These are phyloP conservation scores for Trametes cubensis DNA, from an alignment of 768 basidiomycete species.

Conservation along the genomic window DNA sequence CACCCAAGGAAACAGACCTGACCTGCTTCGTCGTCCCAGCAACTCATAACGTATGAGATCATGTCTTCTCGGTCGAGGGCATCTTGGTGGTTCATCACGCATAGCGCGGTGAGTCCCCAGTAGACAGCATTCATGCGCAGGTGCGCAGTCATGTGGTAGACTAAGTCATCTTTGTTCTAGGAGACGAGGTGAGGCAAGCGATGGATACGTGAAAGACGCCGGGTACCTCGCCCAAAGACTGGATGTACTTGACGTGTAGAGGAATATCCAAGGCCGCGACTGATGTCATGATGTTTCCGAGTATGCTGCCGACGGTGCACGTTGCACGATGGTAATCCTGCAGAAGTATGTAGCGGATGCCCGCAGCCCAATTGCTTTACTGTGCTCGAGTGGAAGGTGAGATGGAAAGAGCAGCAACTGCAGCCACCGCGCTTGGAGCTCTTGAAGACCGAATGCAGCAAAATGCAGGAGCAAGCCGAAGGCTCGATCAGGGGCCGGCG, in stretches of 20 bases:
- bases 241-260: conserved; percentile 52
- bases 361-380: too few species aligned
- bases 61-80: conserved; percentile 83
- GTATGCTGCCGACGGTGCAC: neutral
- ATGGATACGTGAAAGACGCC: neutral
- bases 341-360: too few species aligned
- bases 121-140: conserved; percentile 95
- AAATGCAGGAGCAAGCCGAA: too few species aligned
- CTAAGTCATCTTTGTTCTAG: conserved; percentile 80
- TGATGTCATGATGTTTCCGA: conserved; percentile 4
- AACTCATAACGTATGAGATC: conserved; percentile 88
- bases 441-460: too few species aligned
- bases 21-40: conserved; percentile 94
- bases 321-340: too few species aligned
- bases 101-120: conserved; percentile 92
- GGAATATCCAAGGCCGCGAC: conserved; percentile 24
- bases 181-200: neutral
- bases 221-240: conserved; percentile 51
- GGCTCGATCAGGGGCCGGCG: too few species aligned
- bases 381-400: too few species aligned
- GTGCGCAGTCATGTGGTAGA: conserved; percentile 90
- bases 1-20: conserved; percentile 28
- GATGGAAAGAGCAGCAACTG: too few species aligned
- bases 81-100: conserved; percentile 75
- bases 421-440: too few species aligned